Base-by-base conservation (phyloP, 2,329 filamentous ascomycete species). In the Emergomyces pasteurianus region DNA sequence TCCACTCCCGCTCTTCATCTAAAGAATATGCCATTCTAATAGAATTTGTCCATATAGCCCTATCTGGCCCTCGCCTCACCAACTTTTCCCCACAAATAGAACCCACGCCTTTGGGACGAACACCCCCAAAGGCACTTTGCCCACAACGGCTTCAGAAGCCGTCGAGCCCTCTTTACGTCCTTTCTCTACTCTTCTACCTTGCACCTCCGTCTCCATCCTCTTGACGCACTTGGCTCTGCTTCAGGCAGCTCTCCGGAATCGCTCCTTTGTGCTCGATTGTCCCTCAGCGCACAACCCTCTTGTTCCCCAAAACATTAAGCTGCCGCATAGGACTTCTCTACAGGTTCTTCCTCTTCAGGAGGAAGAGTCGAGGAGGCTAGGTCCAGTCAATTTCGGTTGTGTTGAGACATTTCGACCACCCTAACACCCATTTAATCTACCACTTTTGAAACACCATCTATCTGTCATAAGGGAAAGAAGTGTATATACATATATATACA, bases 331-430 rank as follows among this genome's bases (percentile, higher is more conserved):
- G 89, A 95, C 88, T 86, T 85, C 85, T 87, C 87, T 85, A 85
- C 84, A 86, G 89, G 88, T 92, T 95, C 92, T 97, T 97, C 92
- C 92, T 96, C 92, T 94, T 81, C 81, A 81, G 78, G 92, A 92
- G 94, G 94, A 92, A 95, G 94, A 94, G 90, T 96, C 91, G 89
- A 90, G 88, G 88, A 92, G 90, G 88, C 90, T 89, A 90, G 88
- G 90, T 87, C 89, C 89, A 85, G 86, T 87, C 83, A 87, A 82
- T 83, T 83, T 89, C 83, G 90, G 87, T 86, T 88, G 90, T 83
- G 54, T 57, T 57, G 89, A 90, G 82, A 88, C 87, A 80, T 95
- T 92, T 81, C 88, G 90, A 85, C 94, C 94, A 78, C 94, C 94
- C 76, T 97, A 97, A 91, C 80, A 87, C 72, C 69, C 71, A 71